Evolutionary conservation across 2,329 filamentous ascomycete genomes (phyloP).

Genomic region (Phaeosphaeria sp.): DNA sequence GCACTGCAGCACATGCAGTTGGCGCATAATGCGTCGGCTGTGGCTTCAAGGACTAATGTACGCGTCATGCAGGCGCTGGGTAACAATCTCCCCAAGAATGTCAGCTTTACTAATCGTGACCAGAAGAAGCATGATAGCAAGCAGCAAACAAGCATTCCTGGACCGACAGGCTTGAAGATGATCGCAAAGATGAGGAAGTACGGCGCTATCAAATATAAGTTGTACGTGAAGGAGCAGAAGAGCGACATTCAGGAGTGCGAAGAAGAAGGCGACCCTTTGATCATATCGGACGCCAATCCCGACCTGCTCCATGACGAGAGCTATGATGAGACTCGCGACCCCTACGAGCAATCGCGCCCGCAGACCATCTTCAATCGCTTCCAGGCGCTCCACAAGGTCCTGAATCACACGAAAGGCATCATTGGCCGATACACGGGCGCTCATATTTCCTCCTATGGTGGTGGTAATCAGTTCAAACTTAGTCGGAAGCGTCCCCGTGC

Average conservation of each 20-base stretch:
- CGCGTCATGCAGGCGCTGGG: neutral
- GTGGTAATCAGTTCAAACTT: neutral
- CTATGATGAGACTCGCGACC: slow-evolving; percentile 9
- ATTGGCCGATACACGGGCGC: neutral
- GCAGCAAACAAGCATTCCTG: neutral
- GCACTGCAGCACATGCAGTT: neutral
- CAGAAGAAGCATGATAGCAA: neutral
- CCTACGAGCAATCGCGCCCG: neutral
- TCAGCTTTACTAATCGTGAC: neutral
- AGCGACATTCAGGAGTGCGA: neutral
- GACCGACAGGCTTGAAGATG: neutral
- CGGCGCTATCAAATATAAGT: neutral
- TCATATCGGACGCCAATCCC: slow-evolving; percentile 4
- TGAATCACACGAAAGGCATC: neutral
- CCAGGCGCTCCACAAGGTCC: neutral
- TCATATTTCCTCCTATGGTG: neutral
- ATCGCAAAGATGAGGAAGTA: neutral
- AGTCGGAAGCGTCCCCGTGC: neutral
- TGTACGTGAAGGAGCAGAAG: neutral
- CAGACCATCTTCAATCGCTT: neutral
- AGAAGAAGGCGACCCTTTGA: slow-evolving; percentile 1
- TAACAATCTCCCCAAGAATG: neutral
- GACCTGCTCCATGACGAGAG: slow-evolving; percentile 13
- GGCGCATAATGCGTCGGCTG: slow-evolving; percentile 1
- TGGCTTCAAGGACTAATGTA: slow-evolving; percentile 1